Percentiles rank a stretch among this genome's conserved stretches.
phyloP scores from a whole-genome alignment of 257 asterid species.

The Gentiana straminea region DNA sequence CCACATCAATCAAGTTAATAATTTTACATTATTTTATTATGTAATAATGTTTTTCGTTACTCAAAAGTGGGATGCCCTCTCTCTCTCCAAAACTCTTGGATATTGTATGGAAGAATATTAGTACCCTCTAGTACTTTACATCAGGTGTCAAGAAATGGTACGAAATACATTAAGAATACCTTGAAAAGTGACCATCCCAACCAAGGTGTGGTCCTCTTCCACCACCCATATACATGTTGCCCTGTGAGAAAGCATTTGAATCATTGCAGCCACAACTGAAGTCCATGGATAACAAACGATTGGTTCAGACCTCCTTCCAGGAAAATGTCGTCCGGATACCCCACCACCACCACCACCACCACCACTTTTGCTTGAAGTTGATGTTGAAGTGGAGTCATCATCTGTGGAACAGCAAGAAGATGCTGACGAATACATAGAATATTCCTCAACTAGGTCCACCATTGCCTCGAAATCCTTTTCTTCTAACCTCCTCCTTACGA shows the following conservation, averaged over 20 bases:
- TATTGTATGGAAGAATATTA: conserved; percentile 11
- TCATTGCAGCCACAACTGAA: conserved; percentile 73
- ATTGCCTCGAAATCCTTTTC: conserved; percentile 39
- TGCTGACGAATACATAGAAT: conserved; percentile 18
- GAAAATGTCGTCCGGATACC: conserved; percentile 16
- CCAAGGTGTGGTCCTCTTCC: conserved; percentile 40
- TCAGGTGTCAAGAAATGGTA: conserved; percentile 13
- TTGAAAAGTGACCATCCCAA: conserved; percentile 59
- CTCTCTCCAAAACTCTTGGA: not conserved
- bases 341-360: conserved; percentile 8
- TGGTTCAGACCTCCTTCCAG: conserved; percentile 54
- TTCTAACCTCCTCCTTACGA: conserved; percentile 49
- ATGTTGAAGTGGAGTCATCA: conserved; percentile 30
- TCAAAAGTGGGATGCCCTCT: no score
- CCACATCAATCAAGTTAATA: no score
- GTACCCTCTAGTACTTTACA: conserved; percentile 13
- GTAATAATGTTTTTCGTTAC: no score
- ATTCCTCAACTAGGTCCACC: conserved; percentile 54
- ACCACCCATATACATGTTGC: conserved; percentile 73
- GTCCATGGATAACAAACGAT: conserved; percentile 56
- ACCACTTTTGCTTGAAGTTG: conserved; percentile 8
- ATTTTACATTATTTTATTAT: no score
- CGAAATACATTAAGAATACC: conserved; percentile 50
- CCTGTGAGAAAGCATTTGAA: conserved; percentile 70
- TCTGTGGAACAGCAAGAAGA: conserved; percentile 61